Evolutionary conservation across 139 green algal genomes (phyloP), one percentile per base, ranked within the genome.

Genomic region (Closterium sp.): DNA sequence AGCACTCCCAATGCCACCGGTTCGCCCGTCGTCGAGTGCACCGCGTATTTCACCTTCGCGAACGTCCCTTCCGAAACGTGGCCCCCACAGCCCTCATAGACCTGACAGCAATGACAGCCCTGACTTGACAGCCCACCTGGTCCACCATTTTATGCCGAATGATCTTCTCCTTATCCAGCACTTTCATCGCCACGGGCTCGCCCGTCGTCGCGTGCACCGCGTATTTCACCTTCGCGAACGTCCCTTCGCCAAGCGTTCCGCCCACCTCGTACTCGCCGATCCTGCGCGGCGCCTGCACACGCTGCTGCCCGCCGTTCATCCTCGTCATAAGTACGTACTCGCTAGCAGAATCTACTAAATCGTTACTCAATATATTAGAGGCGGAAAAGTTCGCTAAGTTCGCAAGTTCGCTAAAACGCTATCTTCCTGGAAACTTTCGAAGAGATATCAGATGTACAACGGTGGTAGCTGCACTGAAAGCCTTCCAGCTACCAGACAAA

Each of bases 21-120:
- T 34, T 97, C 94, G 2, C 94, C 95, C 2, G 95, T 97, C 9
- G 96, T 89, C 1, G 91, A 87, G 89, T 97, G 95, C 86, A 95
- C 85, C 3, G 94, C 96, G 89, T 96, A 97, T 73, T 97, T 97
- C 4, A 97, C 96, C 70, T 97, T 97, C 28, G 95, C 95, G 73
- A 96, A 97, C 0, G 96, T 96, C 24, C 96, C 96, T 93, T 97
- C 96, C n/a, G n/a, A n/a, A n/a, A n/a, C n/a, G n/a, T n/a, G n/a
- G n/a, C n/a, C n/a, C n/a, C n/a, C n/a, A n/a, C n/a, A n/a, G n/a
- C n/a, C n/a, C n/a, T n/a, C n/a, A n/a, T n/a, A n/a, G n/a, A n/a
- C n/a, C n/a, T n/a, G n/a, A n/a, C n/a, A n/a, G n/a, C n/a, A n/a
- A n/a, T n/a, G n/a, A n/a, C 42, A 62, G 42, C 42, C 42, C 42